These are phyloP conservation scores for Podospora pseudopauciseta DNA, from an alignment of 495 filamentous ascomycete species.

Conservation along the genomic window DNA sequence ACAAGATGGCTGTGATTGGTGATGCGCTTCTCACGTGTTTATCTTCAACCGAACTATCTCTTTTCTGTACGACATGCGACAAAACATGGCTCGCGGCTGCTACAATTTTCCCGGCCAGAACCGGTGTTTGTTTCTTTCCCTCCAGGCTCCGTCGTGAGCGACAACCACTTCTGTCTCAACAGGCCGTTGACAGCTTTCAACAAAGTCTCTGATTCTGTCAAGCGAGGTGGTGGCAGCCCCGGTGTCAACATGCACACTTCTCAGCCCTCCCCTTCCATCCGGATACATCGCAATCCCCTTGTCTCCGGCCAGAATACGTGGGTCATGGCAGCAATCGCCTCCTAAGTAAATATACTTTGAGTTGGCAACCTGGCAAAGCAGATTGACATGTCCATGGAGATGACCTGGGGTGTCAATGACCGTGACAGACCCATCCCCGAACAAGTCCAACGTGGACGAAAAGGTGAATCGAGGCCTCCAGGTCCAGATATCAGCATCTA, in stretches of 20 bases:
- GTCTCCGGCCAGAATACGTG: slow-evolving; percentile 40
- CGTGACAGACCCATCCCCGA: slow-evolving; percentile 37
- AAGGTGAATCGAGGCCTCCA: slow-evolving; percentile 29
- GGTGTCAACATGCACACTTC: slow-evolving; percentile 44
- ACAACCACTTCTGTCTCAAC: slow-evolving; percentile 42
- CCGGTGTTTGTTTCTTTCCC: slow-evolving; percentile 33
- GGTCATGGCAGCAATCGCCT: slow-evolving; percentile 49
- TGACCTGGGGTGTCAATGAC: slow-evolving; percentile 48
- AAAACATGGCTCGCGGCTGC: neutral
- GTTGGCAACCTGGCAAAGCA: slow-evolving; percentile 34
- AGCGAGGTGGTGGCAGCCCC: slow-evolving; percentile 35
- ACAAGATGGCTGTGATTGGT: too few relatives aligned
- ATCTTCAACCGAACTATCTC: neutral
- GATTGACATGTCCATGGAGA: slow-evolving; percentile 46
- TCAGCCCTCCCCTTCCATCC: slow-evolving; percentile 32
- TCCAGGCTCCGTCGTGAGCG: slow-evolving; percentile 46
- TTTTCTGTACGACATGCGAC: too few relatives aligned
- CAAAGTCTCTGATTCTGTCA: slow-evolving; percentile 26
- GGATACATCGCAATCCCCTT: slow-evolving; percentile 42
- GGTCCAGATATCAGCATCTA: neutral
- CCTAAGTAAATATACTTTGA: slow-evolving; percentile 41
- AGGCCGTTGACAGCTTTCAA: slow-evolving; percentile 6
- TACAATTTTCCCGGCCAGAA: slow-evolving; percentile 32
- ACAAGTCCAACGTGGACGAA: slow-evolving; percentile 41
- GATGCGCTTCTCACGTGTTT: neutral